These are phyloP conservation scores for Orbilia brochopaga DNA, from an alignment of 2,329 filamentous ascomycete species.

Conservation along the genomic window DNA sequence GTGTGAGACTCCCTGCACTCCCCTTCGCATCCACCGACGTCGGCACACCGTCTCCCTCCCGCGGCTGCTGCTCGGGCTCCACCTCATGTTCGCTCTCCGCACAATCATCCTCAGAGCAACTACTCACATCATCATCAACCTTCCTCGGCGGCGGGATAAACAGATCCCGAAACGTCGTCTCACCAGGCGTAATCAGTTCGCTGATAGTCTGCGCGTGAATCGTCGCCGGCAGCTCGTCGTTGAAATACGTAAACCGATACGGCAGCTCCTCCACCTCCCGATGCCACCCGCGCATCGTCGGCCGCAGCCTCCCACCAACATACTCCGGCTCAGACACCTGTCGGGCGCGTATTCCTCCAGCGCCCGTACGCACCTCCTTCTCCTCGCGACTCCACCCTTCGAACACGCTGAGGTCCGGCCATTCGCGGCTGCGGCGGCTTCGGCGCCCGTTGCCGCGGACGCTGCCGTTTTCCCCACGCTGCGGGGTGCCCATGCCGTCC, in stretches of 20 bases:
- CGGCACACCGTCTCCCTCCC: too few species aligned
- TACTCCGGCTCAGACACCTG: constrained; percentile 93
- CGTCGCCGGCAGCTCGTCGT: constrained; percentile 92
- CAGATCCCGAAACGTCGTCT: constrained; percentile 76
- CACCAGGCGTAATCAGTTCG: constrained; percentile 83
- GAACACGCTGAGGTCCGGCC: constrained; percentile 83
- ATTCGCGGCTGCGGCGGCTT: constrained; percentile 72
- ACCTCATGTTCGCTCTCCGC: constrained; percentile 2
- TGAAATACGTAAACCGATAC: constrained; percentile 98
- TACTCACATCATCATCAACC: constrained; percentile 27
- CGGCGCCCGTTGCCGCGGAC: constrained; percentile 51
- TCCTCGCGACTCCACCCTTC: constrained; percentile 91
- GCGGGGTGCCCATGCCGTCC: constrained; percentile 72
- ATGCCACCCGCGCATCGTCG: constrained; percentile 75
- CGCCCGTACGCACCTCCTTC: constrained; percentile 78
- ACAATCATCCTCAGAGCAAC: constrained; percentile 8
- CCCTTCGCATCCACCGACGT: too few species aligned
- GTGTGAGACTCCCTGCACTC: not conserved
- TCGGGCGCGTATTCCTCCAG: constrained; percentile 81
- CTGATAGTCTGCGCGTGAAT: constrained; percentile 93
- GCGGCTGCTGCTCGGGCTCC: not conserved
- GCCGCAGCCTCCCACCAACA: constrained; percentile 84
- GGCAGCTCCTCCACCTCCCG: constrained; percentile 85
- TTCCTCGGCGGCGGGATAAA: constrained; percentile 80
- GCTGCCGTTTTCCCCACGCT: constrained; percentile 57